Evolutionary conservation across 192 early-diverging fungal species (phyloP).

Genomic region (Jimgerdemannia lactiflua): DNA sequence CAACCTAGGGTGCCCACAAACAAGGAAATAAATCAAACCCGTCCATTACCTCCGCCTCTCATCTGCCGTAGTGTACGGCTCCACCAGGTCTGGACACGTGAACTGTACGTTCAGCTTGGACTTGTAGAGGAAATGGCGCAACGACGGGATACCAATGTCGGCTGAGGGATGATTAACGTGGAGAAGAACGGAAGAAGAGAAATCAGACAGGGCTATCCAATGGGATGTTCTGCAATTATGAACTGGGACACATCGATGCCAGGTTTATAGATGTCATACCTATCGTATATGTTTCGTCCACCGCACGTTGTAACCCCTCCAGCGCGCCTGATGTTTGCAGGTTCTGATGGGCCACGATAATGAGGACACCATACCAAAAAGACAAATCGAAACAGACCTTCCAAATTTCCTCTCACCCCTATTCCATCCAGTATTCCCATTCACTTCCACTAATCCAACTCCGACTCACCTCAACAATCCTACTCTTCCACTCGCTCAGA

Average conservation of each 20-base stretch:
- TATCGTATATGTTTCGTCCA: slow-evolving; percentile 48
- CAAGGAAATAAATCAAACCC: slow-evolving; percentile 1
- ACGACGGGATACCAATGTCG: slow-evolving; percentile 57
- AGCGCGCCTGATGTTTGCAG: slow-evolving; percentile 23
- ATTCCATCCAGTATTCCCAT: background rate
- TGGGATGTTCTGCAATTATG: too few relatives aligned
- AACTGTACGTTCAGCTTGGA: slow-evolving; percentile 60
- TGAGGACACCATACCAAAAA: background rate
- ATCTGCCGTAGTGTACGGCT: slow-evolving; percentile 52
- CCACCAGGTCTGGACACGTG: slow-evolving; percentile 55
- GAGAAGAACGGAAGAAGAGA: too few relatives aligned
- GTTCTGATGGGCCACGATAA: slow-evolving; percentile 3
- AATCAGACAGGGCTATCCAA: too few relatives aligned
- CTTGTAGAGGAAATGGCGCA: slow-evolving; percentile 77
- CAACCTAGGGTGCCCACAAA: too few relatives aligned
- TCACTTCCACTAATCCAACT: background rate
- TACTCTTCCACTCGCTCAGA: slow-evolving; percentile 63
- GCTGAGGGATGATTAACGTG: slow-evolving; percentile 22
- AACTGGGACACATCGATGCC: too few relatives aligned
- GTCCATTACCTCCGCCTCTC: slow-evolving; percentile 48
- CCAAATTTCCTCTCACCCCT: slow-evolving; percentile 11
- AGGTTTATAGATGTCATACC: slow-evolving; percentile 18
- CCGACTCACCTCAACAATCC: slow-evolving; percentile 57
- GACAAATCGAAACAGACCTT: background rate
- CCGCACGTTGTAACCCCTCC: slow-evolving; percentile 36